These are phyloP conservation scores for Earliella scabrosa DNA, from an alignment of 1,284 basidiomycete genomes.

Conservation along the genomic window DNA sequence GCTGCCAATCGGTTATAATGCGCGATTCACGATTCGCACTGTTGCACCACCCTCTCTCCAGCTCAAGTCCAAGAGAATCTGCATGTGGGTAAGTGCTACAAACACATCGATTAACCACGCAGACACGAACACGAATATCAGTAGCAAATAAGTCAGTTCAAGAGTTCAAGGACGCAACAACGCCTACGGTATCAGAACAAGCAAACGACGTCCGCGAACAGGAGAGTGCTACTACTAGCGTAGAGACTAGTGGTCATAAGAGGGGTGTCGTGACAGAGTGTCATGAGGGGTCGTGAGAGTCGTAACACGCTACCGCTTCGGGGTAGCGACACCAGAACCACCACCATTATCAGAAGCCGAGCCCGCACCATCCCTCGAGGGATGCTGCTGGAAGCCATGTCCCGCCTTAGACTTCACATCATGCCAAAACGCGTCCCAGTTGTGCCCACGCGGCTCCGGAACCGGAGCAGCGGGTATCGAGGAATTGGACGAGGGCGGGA, in stretches of 20 bases:
- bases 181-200: background rate
- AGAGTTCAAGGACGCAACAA: background rate
- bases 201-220: background rate
- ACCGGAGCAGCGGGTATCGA: constrained; percentile 10
- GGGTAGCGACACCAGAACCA: background rate
- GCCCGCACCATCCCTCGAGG: background rate
- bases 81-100: background rate
- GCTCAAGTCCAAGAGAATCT: too few species aligned
- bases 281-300: constrained; percentile 24
- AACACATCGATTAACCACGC: too few species aligned
- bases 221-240: background rate
- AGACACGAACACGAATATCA: too few species aligned
- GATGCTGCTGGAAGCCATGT: constrained; percentile 20
- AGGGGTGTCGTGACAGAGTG: background rate
- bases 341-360: background rate
- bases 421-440: constrained; percentile 52
- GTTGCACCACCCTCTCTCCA: too few species aligned
- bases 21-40: too few species aligned
- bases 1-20: too few species aligned
- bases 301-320: constrained; percentile 15
- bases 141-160: constrained; percentile 11
- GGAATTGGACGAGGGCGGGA: constrained; percentile 16
- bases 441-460: constrained; percentile 13
- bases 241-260: background rate
- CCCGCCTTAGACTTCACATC: constrained; percentile 37